Conservation (phyloP, 495 filamentous ascomycete genomes). For the Podospora didyma region DNA sequence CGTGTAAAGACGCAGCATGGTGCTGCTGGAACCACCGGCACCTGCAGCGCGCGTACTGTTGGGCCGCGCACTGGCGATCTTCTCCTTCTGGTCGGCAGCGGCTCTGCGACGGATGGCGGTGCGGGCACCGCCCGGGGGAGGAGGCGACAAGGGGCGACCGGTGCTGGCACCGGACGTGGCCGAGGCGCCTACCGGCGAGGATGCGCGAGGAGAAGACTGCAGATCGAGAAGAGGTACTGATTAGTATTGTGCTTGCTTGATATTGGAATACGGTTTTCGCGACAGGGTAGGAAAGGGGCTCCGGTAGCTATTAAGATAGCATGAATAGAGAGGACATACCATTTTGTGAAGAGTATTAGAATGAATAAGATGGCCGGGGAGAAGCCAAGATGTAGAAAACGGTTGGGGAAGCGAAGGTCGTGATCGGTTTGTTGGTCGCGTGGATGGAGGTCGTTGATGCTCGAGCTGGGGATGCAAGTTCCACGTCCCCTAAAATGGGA, state of each 20-base stretch:
- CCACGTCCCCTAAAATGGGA: constrained; percentile 21
- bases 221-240: neutral
- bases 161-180: constrained; percentile 59
- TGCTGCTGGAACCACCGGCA: constrained; percentile 92
- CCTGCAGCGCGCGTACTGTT: constrained; percentile 89
- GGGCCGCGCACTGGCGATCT: constrained; percentile 84
- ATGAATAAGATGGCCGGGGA: neutral
- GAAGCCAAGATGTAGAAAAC: neutral
- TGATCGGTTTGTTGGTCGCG: constrained; percentile 9
- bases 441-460: constrained; percentile 6
- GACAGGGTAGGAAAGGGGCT: too few species aligned
- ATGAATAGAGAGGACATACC: constrained; percentile 4
- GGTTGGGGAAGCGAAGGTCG: neutral
- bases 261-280: too few species aligned
- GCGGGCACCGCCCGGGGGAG: constrained; percentile 89
- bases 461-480: constrained; percentile 16
- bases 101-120: constrained; percentile 91
- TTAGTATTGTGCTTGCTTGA: too few species aligned
- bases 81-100: constrained; percentile 92
- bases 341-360: neutral
- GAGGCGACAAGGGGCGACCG: constrained; percentile 77
- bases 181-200: constrained; percentile 56
- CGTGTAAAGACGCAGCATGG: constrained; percentile 99
- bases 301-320: too few species aligned
- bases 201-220: constrained; percentile 72